phyloP scores from a whole-genome alignment of 805 yeast species.

The Kodamaea restingae region DNA sequence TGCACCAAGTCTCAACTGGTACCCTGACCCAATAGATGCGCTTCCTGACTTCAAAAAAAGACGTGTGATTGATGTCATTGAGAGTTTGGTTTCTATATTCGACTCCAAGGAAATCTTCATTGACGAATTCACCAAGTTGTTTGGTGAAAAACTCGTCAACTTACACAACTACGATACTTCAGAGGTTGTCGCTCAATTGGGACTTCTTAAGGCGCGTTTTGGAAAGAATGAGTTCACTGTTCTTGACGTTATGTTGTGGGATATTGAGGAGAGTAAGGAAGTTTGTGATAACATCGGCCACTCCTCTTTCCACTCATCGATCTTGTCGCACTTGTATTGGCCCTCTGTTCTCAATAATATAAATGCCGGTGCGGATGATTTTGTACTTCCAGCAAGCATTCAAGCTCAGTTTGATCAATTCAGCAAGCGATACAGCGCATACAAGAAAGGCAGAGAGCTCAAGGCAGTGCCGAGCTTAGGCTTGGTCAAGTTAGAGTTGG shows the following conservation, averaged over 20 bases:
- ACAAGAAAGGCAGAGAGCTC: slow-evolving; percentile 57
- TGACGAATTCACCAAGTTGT: slow-evolving; percentile 56
- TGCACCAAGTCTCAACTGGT: slow-evolving; percentile 55
- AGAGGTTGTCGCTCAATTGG: slow-evolving; percentile 42
- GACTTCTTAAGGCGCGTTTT: slow-evolving; percentile 56
- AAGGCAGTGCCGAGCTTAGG: slow-evolving; percentile 59
- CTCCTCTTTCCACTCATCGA: slow-evolving; percentile 46
- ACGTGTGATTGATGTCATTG: slow-evolving; percentile 62
- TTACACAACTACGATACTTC: slow-evolving; percentile 37
- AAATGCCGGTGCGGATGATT: slow-evolving; percentile 29
- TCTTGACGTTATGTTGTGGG: slow-evolving; percentile 81
- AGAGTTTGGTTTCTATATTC: slow-evolving; percentile 65
- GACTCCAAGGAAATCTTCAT: slow-evolving; percentile 66
- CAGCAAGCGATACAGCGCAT: slow-evolving; percentile 35
- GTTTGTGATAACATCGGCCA: slow-evolving; percentile 35
- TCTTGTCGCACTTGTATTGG: slow-evolving; percentile 83
- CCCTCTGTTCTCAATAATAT: slow-evolving; percentile 43
- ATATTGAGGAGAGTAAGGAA: slow-evolving; percentile 53
- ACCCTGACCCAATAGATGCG: slow-evolving; percentile 86
- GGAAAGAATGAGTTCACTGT: slow-evolving; percentile 63
- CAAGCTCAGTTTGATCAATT: slow-evolving; percentile 41
- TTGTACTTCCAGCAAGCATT: slow-evolving; percentile 48
- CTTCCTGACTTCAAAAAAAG: slow-evolving; percentile 73
- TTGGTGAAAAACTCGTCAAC: slow-evolving; percentile 53
- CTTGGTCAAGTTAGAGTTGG: slow-evolving; percentile 54